phyloP scores from a whole-genome alignment of 139 green algal genomes.

The Chlorella sp. region DNA sequence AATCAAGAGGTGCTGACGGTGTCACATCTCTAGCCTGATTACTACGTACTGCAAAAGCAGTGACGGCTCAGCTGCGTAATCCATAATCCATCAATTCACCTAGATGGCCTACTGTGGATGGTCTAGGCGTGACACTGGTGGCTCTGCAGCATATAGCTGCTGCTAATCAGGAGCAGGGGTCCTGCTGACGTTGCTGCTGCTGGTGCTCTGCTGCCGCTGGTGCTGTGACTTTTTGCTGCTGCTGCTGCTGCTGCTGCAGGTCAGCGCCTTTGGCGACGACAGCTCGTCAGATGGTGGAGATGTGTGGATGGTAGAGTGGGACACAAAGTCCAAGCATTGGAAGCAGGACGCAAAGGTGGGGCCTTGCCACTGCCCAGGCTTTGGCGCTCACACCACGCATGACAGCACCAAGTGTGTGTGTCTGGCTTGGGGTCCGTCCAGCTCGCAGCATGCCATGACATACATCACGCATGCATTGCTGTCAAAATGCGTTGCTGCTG shows the following conservation, averaged over 20 bases:
- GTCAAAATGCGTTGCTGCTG: no score
- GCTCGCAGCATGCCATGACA: no score
- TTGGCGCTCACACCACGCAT: no score
- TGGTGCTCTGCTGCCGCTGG: no score
- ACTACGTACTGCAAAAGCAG: neutral
- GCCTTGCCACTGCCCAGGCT: no score
- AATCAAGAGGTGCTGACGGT: conserved; percentile 71
- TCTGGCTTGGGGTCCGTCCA: no score
- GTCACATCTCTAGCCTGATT: neutral
- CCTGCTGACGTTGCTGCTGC: neutral
- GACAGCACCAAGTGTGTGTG: no score
- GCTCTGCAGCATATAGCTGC: neutral
- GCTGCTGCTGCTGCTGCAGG: conserved; percentile 32
- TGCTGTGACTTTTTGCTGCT: neutral
- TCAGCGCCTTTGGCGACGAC: conserved; percentile 73
- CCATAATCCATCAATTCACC: neutral
- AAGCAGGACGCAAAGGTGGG: conserved; percentile 53
- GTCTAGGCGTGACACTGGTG: neutral
- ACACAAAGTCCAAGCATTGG: conserved; percentile 46
- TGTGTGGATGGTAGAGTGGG: conserved; percentile 72
- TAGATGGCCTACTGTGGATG: neutral
- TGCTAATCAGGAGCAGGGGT: neutral
- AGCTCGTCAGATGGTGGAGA: conserved; percentile 61
- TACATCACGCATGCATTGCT: no score
- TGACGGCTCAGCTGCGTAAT: neutral